Percentiles rank a stretch among this genome's conserved stretches.
These are phyloP conservation scores for Glutinoglossum americanum DNA, from an alignment of 495 filamentous ascomycete genomes.

Conservation along the genomic window DNA sequence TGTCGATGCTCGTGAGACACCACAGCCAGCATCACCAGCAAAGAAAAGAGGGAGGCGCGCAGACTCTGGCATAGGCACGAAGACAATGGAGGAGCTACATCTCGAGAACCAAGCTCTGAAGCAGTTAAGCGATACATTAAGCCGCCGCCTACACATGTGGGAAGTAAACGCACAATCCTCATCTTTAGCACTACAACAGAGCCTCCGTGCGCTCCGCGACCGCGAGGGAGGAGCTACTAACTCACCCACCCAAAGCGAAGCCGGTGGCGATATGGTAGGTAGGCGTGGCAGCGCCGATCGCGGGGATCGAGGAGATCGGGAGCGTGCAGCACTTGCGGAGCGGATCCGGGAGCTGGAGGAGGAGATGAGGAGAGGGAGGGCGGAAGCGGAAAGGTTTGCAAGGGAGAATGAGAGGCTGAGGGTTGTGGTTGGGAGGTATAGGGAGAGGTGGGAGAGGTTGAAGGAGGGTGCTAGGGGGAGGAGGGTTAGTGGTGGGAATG, in stretches of 20 bases:
- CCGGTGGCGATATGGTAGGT: constrained; percentile 10
- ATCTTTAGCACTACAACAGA: constrained; percentile 59
- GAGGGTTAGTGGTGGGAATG: constrained; percentile 17
- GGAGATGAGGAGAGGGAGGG: constrained; percentile 23
- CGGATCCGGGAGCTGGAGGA: constrained; percentile 31
- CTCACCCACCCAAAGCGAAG: constrained; percentile 16
- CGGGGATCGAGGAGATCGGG: neutral
- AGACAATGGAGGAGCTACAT: constrained; percentile 61
- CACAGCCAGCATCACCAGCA: constrained; percentile 21
- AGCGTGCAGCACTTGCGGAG: constrained; percentile 16
- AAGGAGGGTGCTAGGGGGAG: constrained; percentile 61
- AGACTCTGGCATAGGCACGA: constrained; percentile 15
- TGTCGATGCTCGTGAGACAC: constrained; percentile 66
- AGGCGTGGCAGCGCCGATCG: constrained; percentile 11
- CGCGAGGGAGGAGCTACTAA: constrained; percentile 12
- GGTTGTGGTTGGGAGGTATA: constrained; percentile 41
- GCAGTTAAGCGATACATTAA: constrained; percentile 53
- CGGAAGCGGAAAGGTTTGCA: constrained; percentile 33
- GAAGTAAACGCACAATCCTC: constrained; percentile 67
- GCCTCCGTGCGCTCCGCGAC: constrained; percentile 40
- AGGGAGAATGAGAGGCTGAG: constrained; percentile 51
- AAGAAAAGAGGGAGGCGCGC: constrained; percentile 1
- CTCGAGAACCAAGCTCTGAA: constrained; percentile 62
- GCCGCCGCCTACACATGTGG: constrained; percentile 59
- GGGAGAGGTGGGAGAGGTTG: constrained; percentile 64